Evolutionary conservation across 305 asterid species (phyloP).

Genomic region (Fraxinus velutina): DNA sequence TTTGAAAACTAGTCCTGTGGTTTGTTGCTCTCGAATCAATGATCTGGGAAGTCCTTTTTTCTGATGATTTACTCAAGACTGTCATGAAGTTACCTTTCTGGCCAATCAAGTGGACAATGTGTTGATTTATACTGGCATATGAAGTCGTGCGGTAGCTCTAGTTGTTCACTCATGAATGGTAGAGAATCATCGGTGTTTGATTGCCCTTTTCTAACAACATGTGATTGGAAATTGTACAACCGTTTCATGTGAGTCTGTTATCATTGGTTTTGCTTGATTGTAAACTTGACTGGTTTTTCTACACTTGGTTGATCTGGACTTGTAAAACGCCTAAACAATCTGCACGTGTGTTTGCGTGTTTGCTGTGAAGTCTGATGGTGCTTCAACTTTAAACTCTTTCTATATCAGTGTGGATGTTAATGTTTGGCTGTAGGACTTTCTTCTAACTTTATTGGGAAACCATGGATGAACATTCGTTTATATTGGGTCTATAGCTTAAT

Average conservation of each 20-base stretch:
- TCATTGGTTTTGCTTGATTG: neutral
- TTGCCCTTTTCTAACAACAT: neutral
- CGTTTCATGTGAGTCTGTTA: neutral
- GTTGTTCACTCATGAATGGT: neutral
- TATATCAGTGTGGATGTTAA: neutral
- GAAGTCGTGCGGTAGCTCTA: neutral
- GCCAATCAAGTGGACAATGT: neutral
- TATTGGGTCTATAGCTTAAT: conserved; percentile 38
- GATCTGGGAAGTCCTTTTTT: neutral
- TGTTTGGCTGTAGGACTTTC: conserved; percentile 2
- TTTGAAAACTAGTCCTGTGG: neutral
- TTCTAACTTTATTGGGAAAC: neutral
- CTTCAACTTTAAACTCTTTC: neutral
- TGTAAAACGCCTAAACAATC: neutral
- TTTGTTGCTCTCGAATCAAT: neutral
- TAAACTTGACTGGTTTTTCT: neutral
- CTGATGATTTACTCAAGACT: neutral
- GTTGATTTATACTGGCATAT: neutral
- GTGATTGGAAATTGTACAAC: neutral
- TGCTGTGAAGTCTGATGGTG: neutral
- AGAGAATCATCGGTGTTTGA: neutral
- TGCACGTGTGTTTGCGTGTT: neutral
- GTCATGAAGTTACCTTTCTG: neutral
- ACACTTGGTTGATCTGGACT: neutral
- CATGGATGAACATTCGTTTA: neutral